Evolutionary conservation across 2,329 filamentous ascomycete species (phyloP).

Genomic region (Fonsecaea pedrosoi): DNA sequence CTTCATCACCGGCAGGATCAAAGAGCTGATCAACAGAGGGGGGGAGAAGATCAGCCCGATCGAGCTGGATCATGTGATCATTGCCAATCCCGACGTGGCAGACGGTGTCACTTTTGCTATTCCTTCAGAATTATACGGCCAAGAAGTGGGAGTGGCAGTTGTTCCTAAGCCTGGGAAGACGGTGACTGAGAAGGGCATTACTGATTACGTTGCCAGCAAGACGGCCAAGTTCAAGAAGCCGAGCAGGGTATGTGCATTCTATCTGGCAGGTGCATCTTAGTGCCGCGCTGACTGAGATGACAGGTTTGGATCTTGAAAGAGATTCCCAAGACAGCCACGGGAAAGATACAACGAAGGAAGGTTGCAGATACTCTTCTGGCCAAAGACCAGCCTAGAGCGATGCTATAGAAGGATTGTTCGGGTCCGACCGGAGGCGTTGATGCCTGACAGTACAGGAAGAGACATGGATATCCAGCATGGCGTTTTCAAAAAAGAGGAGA

Average conservation of each 20-base stretch:
- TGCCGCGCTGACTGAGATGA: slow-evolving; percentile 2
- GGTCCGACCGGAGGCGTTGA: slow-evolving; percentile 3
- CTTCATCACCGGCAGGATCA: slow-evolving; percentile 87
- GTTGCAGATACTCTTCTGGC: slow-evolving; percentile 87
- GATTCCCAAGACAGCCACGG: slow-evolving; percentile 92
- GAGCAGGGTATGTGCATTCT: slow-evolving; percentile 67
- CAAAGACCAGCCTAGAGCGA: slow-evolving; percentile 63
- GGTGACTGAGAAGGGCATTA: slow-evolving; percentile 66
- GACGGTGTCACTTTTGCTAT: slow-evolving; percentile 87
- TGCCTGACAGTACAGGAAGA: slow-evolving; percentile 16
- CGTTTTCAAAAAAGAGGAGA: slow-evolving; percentile 12
- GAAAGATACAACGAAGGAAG: slow-evolving; percentile 84
- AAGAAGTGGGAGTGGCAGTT: slow-evolving; percentile 79
- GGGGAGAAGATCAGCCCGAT: slow-evolving; percentile 91
- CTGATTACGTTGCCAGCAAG: slow-evolving; percentile 70
- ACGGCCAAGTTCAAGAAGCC: slow-evolving; percentile 85
- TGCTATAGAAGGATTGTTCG: slow-evolving; percentile 51
- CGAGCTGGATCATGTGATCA: slow-evolving; percentile 81
- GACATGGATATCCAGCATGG: slow-evolving; percentile 14
- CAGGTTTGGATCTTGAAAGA: slow-evolving; percentile 76
- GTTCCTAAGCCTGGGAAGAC: slow-evolving; percentile 72
- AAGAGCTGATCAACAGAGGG: slow-evolving; percentile 88
- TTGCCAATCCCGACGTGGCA: slow-evolving; percentile 72
- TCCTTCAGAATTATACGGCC: slow-evolving; percentile 80
- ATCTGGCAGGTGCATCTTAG: not conserved